A percentile compares a stretch with the other conserved stretches of the same genome.
Conservation (phyloP, 805 yeast species). For the Kodamaea hsintzibuensis region DNA sequence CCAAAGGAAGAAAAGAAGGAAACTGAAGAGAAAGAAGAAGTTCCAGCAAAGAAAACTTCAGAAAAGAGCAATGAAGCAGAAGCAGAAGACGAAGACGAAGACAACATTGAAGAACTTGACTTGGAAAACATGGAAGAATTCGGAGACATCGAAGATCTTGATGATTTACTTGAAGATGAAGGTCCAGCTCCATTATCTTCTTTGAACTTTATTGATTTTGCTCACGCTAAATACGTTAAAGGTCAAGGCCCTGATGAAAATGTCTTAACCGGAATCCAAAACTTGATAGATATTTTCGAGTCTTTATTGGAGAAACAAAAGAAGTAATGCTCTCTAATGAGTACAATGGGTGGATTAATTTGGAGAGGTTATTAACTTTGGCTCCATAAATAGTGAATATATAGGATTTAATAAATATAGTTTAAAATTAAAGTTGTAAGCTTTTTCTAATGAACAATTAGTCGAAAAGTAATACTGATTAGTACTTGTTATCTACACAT, state of each 20-base stretch:
- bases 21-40: constrained; percentile 8
- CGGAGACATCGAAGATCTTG: constrained; percentile 6
- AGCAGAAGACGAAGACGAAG: constrained; percentile 3
- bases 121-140: constrained; percentile 1
- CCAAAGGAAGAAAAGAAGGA: constrained; percentile 31
- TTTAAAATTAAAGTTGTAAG: no score
- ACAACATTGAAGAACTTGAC: not conserved
- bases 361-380: not conserved
- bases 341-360: not conserved
- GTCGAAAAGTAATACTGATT: no score
- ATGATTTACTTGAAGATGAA: constrained; percentile 3
- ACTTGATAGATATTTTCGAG: constrained; percentile 49
- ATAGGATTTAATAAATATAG: not conserved
- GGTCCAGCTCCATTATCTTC: constrained; percentile 48
- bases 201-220: constrained; percentile 81
- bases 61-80: no score
- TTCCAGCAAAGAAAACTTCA: no score
- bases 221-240: constrained; percentile 70
- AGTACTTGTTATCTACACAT: no score
- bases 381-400: not conserved
- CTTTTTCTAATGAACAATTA: no score
- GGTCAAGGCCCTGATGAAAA: constrained; percentile 74
- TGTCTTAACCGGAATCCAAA: constrained; percentile 67
- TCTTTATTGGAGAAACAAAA: constrained; percentile 15
- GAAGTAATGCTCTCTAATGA: not conserved